phyloP scores from a whole-genome alignment of 2,329 filamentous ascomycete species.

The Phaeosphaeria sp. region DNA sequence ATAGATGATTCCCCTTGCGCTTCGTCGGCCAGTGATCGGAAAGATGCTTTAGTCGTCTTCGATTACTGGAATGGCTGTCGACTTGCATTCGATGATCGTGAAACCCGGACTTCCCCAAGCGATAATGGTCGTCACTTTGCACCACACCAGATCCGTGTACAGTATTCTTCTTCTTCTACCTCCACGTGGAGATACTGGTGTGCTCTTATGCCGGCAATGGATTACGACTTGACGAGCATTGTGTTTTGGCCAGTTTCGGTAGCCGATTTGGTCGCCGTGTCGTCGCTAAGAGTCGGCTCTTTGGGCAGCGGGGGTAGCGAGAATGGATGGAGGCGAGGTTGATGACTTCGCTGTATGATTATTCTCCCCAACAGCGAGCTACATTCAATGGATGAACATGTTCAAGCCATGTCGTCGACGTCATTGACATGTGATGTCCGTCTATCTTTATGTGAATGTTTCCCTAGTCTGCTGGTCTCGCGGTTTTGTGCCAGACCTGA shows the following conservation, averaged over 20 bases:
- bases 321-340: constrained; percentile 8
- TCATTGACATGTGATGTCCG: not conserved
- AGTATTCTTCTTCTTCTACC: constrained; percentile 25
- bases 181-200: constrained; percentile 8
- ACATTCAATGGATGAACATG: constrained; percentile 17
- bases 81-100: constrained; percentile 12
- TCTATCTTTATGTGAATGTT: not conserved
- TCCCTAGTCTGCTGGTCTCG: not conserved
- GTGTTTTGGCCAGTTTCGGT: constrained; percentile 22
- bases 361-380: constrained; percentile 15
- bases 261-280: not conserved
- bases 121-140: constrained; percentile 2
- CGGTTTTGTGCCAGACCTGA: not conserved
- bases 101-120: not conserved
- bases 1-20: not conserved
- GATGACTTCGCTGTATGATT: constrained; percentile 25
- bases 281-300: not conserved
- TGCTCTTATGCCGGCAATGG: constrained; percentile 22
- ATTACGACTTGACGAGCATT: constrained; percentile 30
- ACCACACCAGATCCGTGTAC: constrained; percentile 25
- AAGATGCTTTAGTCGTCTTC: constrained; percentile 3
- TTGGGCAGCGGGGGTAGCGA: constrained; percentile 6
- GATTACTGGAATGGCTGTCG: constrained; percentile 7
- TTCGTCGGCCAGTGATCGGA: constrained; percentile 1
- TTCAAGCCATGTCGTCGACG: not conserved